Conservation (phyloP, 2,329 filamentous ascomycete genomes). For the Seiridium unicorne region DNA sequence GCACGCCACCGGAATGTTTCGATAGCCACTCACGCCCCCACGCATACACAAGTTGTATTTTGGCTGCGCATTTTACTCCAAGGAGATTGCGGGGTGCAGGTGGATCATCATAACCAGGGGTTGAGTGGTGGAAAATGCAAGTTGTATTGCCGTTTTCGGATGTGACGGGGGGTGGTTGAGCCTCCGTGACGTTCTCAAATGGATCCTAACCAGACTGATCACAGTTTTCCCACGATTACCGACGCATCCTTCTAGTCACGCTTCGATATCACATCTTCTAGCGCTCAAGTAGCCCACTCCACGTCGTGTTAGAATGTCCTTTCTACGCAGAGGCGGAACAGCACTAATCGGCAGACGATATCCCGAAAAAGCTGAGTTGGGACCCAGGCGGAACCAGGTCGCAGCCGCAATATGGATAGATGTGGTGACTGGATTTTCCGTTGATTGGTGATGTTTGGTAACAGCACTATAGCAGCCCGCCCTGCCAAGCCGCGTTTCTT, state of each 20-base stretch:
- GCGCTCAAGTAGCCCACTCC: not conserved
- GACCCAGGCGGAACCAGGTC: too few species aligned
- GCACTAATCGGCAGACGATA: not conserved
- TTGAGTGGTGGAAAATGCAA: constrained; percentile 8
- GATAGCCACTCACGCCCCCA: not conserved
- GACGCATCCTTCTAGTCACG: not conserved
- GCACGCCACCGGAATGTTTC: not conserved
- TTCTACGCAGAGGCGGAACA: not conserved
- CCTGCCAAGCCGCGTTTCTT: not conserved
- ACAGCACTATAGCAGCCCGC: not conserved
- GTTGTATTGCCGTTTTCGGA: not conserved
- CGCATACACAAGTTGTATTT: not conserved
- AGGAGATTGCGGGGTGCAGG: constrained; percentile 6
- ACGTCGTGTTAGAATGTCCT: not conserved
- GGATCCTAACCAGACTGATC: not conserved
- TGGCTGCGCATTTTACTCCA: not conserved
- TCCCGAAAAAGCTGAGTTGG: not conserved
- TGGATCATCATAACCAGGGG: not conserved
- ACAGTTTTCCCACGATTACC: not conserved
- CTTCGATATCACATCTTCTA: not conserved
- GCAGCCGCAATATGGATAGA: not conserved
- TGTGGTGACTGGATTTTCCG: not conserved
- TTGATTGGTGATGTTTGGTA: not conserved
- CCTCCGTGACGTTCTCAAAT: not conserved
- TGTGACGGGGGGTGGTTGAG: not conserved